Percentiles rank a stretch among this genome's conserved stretches.
Conservation (phyloP, 345 rosid genomes). For the Jatropha curcas region DNA sequence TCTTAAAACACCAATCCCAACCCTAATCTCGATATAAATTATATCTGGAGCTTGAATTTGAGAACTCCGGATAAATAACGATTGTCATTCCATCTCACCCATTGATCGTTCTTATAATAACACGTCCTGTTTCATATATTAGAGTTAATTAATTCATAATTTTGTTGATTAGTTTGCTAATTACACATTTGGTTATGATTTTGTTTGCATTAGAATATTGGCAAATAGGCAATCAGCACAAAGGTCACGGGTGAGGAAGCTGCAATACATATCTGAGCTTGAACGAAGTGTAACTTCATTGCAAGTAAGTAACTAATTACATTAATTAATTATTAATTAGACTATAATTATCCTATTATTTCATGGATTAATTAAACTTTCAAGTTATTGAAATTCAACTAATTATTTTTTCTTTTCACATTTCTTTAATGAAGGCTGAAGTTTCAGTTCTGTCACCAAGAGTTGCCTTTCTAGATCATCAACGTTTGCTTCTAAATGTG, state of each 20-base stretch:
- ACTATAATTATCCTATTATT: too few relatives aligned
- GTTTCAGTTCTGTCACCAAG: slow-evolving; percentile 38
- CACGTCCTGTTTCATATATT: too few relatives aligned
- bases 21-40: too few relatives aligned
- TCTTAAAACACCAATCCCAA: too few relatives aligned
- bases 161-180: not conserved
- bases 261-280: slow-evolving; percentile 39
- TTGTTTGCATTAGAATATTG: slow-evolving; percentile 22
- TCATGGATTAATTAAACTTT: not conserved
- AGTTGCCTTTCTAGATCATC: slow-evolving; percentile 37
- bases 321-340: not conserved
- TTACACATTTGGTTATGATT: not conserved
- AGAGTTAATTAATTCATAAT: too few relatives aligned
- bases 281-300: slow-evolving; percentile 36
- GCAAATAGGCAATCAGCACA: slow-evolving; percentile 41
- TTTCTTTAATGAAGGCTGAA: slow-evolving; percentile 22
- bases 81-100: too few relatives aligned
- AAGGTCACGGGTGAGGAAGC: slow-evolving; percentile 39
- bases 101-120: too few relatives aligned
- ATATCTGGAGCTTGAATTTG: too few relatives aligned
- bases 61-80: too few relatives aligned
- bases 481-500: slow-evolving; percentile 34
- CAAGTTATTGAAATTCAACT: not conserved
- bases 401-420: not conserved
- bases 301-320: slow-evolving; percentile 23